phyloP scores from a whole-genome alignment of 2,329 filamentous ascomycete genomes.

The Fusarium robinianum region DNA sequence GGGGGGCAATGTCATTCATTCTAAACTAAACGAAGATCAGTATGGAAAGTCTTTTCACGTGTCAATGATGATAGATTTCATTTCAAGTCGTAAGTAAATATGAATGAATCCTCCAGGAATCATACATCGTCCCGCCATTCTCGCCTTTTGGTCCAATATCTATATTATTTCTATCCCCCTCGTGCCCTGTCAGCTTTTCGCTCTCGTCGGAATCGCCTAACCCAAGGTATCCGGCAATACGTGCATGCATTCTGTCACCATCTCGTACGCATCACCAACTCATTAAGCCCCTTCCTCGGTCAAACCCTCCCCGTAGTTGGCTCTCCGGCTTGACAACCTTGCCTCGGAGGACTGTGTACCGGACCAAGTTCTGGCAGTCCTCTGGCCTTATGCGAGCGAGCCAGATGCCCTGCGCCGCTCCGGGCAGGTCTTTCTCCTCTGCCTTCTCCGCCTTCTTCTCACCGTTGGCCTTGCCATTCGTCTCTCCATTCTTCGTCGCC shows the following conservation, averaged over 20 bases:
- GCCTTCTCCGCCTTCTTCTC: slow-evolving; percentile 35
- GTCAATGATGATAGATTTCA: no score
- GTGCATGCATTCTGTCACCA: slow-evolving; percentile 10
- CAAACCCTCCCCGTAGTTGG: slow-evolving; percentile 89
- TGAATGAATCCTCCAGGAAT: no score
- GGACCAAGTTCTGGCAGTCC: slow-evolving; percentile 90
- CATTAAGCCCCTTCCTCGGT: slow-evolving; percentile 75
- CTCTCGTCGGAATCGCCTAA: slow-evolving; percentile 2
- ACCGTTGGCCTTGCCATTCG: slow-evolving; percentile 10
- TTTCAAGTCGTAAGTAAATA: no score
- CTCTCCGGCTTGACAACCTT: slow-evolving; percentile 89
- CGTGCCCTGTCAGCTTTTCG: neutral
- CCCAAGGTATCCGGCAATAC: neutral
- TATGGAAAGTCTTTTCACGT: no score
- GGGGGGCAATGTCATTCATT: no score
- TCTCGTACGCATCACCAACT: slow-evolving; percentile 72
- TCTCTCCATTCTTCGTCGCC: slow-evolving; percentile 18
- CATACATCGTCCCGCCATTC: no score
- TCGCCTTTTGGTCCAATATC: no score
- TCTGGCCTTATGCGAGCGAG: slow-evolving; percentile 81
- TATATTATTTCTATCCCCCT: no score
- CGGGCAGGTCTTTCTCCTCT: slow-evolving; percentile 45
- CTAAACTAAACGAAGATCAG: no score
- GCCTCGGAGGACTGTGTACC: slow-evolving; percentile 87
- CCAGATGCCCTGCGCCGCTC: slow-evolving; percentile 91